Conservation (phyloP, 257 asterid species). For the Rehmannia glutinosa region DNA sequence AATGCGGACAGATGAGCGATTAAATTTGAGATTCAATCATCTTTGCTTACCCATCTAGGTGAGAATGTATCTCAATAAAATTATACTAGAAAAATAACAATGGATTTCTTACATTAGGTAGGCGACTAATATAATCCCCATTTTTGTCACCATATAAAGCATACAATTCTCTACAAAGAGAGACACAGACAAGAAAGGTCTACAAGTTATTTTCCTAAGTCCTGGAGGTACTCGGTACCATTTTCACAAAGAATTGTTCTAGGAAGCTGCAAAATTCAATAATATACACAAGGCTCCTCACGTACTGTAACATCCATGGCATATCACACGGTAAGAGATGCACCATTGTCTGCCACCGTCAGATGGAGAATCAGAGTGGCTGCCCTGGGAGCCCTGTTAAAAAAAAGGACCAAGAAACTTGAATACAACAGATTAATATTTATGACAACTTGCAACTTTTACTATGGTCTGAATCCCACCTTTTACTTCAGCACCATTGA, state of each 20-base stretch:
- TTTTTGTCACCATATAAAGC: background rate
- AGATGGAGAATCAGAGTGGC: slow-evolving; percentile 87
- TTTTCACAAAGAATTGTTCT: background rate
- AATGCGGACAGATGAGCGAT: background rate
- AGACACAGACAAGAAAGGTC: background rate
- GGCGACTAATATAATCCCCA: background rate
- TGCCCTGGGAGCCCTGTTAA: slow-evolving; percentile 91
- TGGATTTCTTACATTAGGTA: background rate
- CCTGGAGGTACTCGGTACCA: background rate
- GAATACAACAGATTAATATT: background rate
- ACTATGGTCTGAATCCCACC: background rate
- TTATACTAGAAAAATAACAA: background rate
- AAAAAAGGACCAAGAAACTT: background rate
- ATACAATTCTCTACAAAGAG: background rate
- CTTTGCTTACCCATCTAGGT: background rate
- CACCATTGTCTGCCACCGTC: slow-evolving; percentile 72
- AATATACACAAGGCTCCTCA: slow-evolving; percentile 1
- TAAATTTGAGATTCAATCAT: background rate
- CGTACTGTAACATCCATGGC: background rate
- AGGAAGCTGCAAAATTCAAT: background rate
- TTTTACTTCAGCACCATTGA: background rate
- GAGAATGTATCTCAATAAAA: background rate
- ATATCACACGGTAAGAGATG: slow-evolving; percentile 74
- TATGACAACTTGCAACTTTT: background rate
- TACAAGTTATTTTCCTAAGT: background rate